Base-by-base conservation (phyloP, 345 rosid genomes). In the Citrus unshiu region DNA sequence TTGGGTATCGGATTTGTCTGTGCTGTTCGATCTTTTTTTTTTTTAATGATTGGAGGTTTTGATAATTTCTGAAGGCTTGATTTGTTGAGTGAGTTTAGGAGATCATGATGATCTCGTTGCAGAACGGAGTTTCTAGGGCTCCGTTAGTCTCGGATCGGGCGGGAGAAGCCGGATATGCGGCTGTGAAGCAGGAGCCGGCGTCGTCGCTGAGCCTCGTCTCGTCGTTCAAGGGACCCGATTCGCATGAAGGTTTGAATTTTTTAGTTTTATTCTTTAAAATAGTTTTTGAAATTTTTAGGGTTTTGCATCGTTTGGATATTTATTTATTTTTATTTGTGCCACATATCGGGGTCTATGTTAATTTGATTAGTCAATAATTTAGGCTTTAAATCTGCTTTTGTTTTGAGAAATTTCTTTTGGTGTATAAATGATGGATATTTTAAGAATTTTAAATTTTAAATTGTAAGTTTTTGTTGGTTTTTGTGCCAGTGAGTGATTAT, bases 71-170 rank as follows among this genome's bases (percentile, higher is more conserved):
- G 43, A 54, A 46, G 16, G 78, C 54, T 61, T 29, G 34, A 65
- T 51, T 79, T 60, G 67, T 60, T 46, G 73, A 40, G 76, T 70
- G 73, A 43, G 49, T 56, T 62, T 16, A 73, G 62, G 18, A 22
- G 80, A 72, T 83, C 82, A 76, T 72, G 79, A 91, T 91, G 93
- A 80, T 92, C 77, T 84, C 90, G 79, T 79, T 89, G 78, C 90
- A 88, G 78, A 89, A 78, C 86, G 91, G 86, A 73, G 86, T 80
- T 73, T 80, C 85, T 79, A 81, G 89, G 22, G 82, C 81, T 77
- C 35, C 77, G 46, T 77, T 81, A 13, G 80, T 74, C 22, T 76
- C 86, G 79, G 93, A 82, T 85, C 89, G 86, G 29, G 82, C 78
- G 21, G 89, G 85, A 57, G 92, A 86, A 29, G 80, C 73, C 22